A percentile compares a stretch with the other conserved stretches of the same genome.
These are phyloP conservation scores for Saraca asoca DNA, from an alignment of 331 rosid species.

Conservation along the genomic window DNA sequence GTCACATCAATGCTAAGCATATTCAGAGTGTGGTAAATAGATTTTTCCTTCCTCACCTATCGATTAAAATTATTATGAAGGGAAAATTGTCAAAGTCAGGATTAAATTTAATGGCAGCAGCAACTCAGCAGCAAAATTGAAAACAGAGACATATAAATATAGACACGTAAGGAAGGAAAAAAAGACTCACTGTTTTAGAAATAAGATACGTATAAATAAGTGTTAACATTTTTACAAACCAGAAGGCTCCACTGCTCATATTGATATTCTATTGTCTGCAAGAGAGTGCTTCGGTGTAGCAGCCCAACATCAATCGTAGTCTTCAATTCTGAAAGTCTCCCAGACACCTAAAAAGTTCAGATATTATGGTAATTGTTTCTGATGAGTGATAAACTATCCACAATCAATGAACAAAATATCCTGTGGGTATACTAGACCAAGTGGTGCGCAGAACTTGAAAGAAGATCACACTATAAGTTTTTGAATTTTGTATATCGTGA, in stretches of 20 bases:
- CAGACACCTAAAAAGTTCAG: conserved; percentile 61
- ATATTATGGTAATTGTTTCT: conserved; percentile 19
- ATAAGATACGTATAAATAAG: conserved; percentile 23
- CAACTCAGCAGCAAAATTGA: conserved; percentile 15
- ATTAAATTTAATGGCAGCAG: conserved; percentile 32
- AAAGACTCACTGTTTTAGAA: conserved; percentile 10
- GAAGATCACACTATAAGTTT: conserved; percentile 27
- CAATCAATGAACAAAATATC: conserved; percentile 9
- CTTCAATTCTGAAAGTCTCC: conserved; percentile 72
- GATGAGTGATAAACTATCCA: conserved; percentile 15
- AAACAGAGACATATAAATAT: conserved; percentile 25
- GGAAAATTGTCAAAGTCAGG: conserved; percentile 27
- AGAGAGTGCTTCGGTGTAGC: conserved; percentile 54
- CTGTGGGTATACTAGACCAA: conserved; percentile 6
- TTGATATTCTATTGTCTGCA: conserved; percentile 63
- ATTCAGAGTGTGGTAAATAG: conserved; percentile 66
- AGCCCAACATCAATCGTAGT: conserved; percentile 68
- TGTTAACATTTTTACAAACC: conserved; percentile 51
- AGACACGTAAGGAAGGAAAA: too few relatives aligned
- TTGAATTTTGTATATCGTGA: conserved; percentile 11
- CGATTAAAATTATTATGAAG: conserved; percentile 24
- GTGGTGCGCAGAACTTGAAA: conserved; percentile 1
- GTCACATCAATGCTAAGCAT: conserved; percentile 83
- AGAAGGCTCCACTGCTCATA: conserved; percentile 69
- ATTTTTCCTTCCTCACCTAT: conserved; percentile 72